Evolutionary conservation across 2,329 filamentous ascomycete genomes (phyloP), one percentile per base, ranked within the genome.

Genomic region (Pezicula rhizophila): DNA sequence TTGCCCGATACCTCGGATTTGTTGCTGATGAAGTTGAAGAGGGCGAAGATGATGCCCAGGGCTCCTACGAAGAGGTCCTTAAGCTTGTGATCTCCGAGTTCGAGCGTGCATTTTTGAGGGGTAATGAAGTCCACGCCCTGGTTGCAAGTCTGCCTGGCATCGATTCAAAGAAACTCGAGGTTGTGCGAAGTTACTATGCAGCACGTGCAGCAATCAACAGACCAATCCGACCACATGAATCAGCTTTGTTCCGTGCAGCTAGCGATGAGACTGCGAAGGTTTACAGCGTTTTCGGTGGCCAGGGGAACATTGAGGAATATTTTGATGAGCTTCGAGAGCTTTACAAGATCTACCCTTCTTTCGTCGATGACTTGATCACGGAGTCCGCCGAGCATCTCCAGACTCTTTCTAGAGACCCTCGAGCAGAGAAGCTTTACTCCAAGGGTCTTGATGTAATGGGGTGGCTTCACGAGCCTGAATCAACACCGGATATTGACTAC

Each of bases 231-330:
- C 81, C 89, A 25, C 92, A 99, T 67, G 88, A 96, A 66, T 97
- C 95, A 37, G 95, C 93, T 33, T 79, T 99, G 42, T 81, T 96
- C 64, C 82, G 93, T 58, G 92, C 93, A 45, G 89, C 89, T 8
- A 84, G 87, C 42, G 91, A 96, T 54, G 85, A 82, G 53, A 83
- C 84, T 48, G 91, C 91, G 47, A 85, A 82, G 60, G 80, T 99
- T 52, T 99, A 96, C 74, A 91, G 85, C 57, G 90, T 99, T 53
- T 96, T 97, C 59, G 93, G 93, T 52, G 93, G 93, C 6, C 93
- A 99, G 68, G 93, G 93, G 60, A 99, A 99, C 70, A 97, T 99
- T 56, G 92, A 99, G 70, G 95, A 99, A 72, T 99, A 99, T 72
- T 99, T 99, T 63, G 92, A 99, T 59, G 93, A 99, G 74, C 80